Percentiles rank a stretch among this genome's conserved stretches.
Conservation (phyloP, 805 yeast genomes). For the Pichia kluyveri region DNA sequence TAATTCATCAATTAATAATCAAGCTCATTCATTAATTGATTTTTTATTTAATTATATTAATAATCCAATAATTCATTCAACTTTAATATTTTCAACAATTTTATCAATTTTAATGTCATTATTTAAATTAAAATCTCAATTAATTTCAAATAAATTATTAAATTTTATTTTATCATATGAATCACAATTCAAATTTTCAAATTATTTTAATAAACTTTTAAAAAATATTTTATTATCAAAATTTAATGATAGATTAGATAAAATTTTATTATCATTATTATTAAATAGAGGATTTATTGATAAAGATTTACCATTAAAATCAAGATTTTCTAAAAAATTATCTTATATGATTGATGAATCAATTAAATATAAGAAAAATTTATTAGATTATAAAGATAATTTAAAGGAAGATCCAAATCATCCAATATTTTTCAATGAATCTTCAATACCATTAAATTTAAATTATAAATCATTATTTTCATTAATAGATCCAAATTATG, state of each 20-base stretch:
- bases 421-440: constrained; percentile 23
- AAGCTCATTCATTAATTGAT: constrained; percentile 64
- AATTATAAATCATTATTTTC: constrained; percentile 61
- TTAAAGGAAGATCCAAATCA: constrained; percentile 35
- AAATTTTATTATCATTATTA: constrained; percentile 24
- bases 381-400: constrained; percentile 31
- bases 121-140: constrained; percentile 57
- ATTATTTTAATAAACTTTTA: constrained; percentile 31
- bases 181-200: constrained; percentile 44
- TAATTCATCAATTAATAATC: constrained; percentile 45
- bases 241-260: constrained; percentile 29
- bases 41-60: constrained; percentile 46
- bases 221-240: constrained; percentile 24
- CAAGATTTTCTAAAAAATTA: constrained; percentile 27
- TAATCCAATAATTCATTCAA: constrained; percentile 44
- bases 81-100: constrained; percentile 58
- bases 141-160: constrained; percentile 45
- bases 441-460: constrained; percentile 28
- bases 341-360: constrained; percentile 23
- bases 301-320: constrained; percentile 22
- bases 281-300: constrained; percentile 26
- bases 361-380: constrained; percentile 20
- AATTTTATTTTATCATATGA: constrained; percentile 54
- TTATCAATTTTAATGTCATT: constrained; percentile 56
- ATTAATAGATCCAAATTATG: constrained; percentile 52